A percentile compares a stretch with the other conserved stretches of the same genome.
These are phyloP conservation scores for Periconia sp. DNA, from an alignment of 2,329 filamentous ascomycete genomes.

Conservation along the genomic window DNA sequence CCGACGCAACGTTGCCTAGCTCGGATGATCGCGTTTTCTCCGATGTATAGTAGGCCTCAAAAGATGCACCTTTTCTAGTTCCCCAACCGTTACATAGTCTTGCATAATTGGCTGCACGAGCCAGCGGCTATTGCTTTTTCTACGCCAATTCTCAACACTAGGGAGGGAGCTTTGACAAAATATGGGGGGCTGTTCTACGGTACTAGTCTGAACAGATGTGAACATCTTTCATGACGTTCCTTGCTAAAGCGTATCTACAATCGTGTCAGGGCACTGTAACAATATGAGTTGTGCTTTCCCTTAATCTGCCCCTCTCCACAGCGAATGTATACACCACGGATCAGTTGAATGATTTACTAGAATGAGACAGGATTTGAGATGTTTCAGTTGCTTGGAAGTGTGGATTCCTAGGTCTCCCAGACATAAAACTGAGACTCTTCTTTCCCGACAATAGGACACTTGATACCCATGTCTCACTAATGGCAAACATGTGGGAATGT, in stretches of 20 bases:
- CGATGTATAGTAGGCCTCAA: constrained; percentile 7
- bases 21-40: no score
- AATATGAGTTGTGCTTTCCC: not conserved
- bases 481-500: not conserved
- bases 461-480: not conserved
- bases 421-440: not conserved
- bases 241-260: no score
- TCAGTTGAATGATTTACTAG: not conserved
- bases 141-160: not conserved
- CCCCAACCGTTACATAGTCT: no score
- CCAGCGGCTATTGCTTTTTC: not conserved
- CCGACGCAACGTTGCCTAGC: no score
- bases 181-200: no score
- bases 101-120: no score
- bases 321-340: not conserved
- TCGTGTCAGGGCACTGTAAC: no score
- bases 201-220: no score
- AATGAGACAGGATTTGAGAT: not conserved
- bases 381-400: not conserved
- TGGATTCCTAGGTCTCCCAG: not conserved
- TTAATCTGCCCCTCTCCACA: not conserved
- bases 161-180: not conserved
- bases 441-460: not conserved
- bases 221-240: no score
- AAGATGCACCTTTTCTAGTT: no score